Evolutionary conservation across 768 basidiomycete genomes (phyloP).

Genomic region (Boletus sp.): DNA sequence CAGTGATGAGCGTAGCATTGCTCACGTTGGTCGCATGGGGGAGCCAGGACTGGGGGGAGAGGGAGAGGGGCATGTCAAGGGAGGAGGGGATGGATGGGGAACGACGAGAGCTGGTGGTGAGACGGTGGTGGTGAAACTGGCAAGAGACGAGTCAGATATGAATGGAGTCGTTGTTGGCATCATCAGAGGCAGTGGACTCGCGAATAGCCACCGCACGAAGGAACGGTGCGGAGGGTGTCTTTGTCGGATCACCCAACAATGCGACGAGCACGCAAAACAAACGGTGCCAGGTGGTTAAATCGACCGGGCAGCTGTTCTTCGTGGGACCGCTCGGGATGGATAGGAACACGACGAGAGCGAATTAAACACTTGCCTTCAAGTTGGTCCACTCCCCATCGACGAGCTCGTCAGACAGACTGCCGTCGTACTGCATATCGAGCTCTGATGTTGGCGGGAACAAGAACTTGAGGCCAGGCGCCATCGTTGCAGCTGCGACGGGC

Average conservation of each 20-base stretch:
- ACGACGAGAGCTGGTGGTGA: background rate
- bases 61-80: conserved; percentile 15
- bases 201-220: conserved; percentile 14
- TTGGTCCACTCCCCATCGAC: conserved; percentile 22
- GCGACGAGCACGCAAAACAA: conserved; percentile 1
- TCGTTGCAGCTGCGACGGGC: background rate
- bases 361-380: conserved; percentile 14
- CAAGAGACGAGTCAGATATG: conserved; percentile 4
- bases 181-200: conserved; percentile 22
- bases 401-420: conserved; percentile 1
- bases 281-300: background rate
- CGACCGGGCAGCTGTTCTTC: background rate
- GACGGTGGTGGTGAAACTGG: conserved; percentile 10
- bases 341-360: background rate
- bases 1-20: background rate
- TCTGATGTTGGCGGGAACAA: background rate
- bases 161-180: background rate
- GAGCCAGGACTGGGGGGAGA: conserved; percentile 21
- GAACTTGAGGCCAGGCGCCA: background rate
- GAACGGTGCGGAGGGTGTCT: background rate
- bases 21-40: conserved; percentile 2
- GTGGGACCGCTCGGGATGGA: conserved; percentile 5
- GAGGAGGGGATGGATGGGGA: background rate
- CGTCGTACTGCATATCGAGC: background rate
- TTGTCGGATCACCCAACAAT: conserved; percentile 7